Evolutionary conservation across 257 asterid genomes (phyloP).

Genomic region (Przewalskia tangutica): DNA sequence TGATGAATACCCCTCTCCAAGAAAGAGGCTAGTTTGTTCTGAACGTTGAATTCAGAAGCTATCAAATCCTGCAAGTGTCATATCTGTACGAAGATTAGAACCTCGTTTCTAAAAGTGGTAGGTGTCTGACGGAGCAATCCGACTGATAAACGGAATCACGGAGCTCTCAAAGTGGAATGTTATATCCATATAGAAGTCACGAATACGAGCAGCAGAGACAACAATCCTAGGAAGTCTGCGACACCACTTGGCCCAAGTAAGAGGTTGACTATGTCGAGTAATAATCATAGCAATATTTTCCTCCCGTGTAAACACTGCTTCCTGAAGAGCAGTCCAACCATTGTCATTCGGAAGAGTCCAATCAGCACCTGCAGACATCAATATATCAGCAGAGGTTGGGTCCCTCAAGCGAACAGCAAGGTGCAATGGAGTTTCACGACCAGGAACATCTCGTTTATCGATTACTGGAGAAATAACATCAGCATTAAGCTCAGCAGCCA

Average conservation of each 20-base stretch:
- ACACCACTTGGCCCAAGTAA: conserved; percentile 99
- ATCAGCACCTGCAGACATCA: conserved; percentile 98
- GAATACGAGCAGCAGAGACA: conserved; percentile 75
- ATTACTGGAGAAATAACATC: conserved; percentile 65
- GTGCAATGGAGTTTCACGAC: conserved; percentile 95
- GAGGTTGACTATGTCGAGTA: conserved; percentile 88
- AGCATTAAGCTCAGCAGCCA: conserved; percentile 76
- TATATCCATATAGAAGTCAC: conserved; percentile 96
- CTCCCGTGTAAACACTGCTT: conserved; percentile 94
- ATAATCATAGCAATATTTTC: conserved; percentile 92
- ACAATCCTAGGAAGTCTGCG: conserved; percentile 94
- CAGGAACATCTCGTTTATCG: conserved; percentile 92
- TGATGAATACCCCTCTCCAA: conserved; percentile 79
- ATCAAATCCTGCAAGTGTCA: conserved; percentile 94
- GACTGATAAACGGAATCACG: conserved; percentile 76
- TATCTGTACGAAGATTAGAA: conserved; percentile 80
- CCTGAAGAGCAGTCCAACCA: conserved; percentile 99
- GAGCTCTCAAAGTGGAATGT: conserved; percentile 89
- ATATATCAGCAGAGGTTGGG: conserved; percentile 68
- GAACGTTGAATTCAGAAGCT: conserved; percentile 81
- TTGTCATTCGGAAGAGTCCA: conserved; percentile 97
- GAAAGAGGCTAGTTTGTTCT: conserved; percentile 78
- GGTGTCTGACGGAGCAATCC: conserved; percentile 92
- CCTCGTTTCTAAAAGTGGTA: conserved; percentile 91
- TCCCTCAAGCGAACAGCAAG: conserved; percentile 77